Base-by-base conservation (phyloP, 768 basidiomycete genomes). In the Strobilomyces confusus region DNA sequence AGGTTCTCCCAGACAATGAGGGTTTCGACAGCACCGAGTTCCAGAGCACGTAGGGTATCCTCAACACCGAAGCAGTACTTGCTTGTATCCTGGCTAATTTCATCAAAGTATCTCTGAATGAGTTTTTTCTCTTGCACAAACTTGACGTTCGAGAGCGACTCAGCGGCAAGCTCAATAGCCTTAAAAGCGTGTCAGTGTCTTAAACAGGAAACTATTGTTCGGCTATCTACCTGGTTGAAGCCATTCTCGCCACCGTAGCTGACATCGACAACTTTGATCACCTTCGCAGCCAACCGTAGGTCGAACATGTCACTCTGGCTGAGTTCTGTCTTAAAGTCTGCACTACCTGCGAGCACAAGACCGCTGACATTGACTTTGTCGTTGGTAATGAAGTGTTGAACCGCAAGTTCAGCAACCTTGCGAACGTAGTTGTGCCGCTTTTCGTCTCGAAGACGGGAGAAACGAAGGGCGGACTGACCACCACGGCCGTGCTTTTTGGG, bases 401-500 rank as follows among this genome's bases (percentile, higher is more conserved):
- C 97, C 7, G 97, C 94, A 55, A 82, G 79, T 73, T 99, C 97
- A 48, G 95, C 94, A 54, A 99, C 97, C 73, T 99, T 99, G 64
- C 97, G 89, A 48, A 99, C 95, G 71, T 99, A 99, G 75, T 98
- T 99, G 85, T 98, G 95, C 44, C 97, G 86, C 72, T 97, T 97
- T 77, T 99, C 97, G 71, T 98, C 97, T 66, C 97, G 89, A 46
- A 99, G 83, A 79, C 97, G 95, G 37, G 95, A 92, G 84, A 99
- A 99, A 89, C 97, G 97, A 41, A 98, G 82, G 23, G 97, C 97
- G 51, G 97, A 98, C 73, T 99, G 97, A 72, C 97, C 97, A 83
- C 97, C 97, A 79, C 97, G 94, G 58, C 95, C 95, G 72, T 98
- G 97, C 78, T 99, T 99, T 79, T 99, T 99, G 40, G 97, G 97